Evolutionary conservation across 129 eudicot species (phyloP).

Genomic region (Chrysanthemum lavandulifolium): DNA sequence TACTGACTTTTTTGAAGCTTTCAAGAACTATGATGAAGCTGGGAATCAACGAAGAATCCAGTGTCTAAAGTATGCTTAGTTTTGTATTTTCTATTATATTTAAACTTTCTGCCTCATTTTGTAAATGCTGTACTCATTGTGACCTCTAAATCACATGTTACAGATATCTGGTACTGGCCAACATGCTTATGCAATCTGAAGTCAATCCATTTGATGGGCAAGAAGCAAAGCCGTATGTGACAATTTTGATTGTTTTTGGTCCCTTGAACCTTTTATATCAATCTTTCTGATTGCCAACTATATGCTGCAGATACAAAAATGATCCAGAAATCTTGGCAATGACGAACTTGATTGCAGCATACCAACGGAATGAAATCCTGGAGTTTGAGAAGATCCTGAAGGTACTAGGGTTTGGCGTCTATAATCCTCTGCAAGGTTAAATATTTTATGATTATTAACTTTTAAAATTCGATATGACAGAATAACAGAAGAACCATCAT

Average conservation of each 20-base stretch:
- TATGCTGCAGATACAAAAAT: slow-evolving; percentile 71
- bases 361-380: slow-evolving; percentile 94
- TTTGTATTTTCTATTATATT: neutral
- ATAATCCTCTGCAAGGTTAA: too few species aligned
- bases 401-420: slow-evolving; percentile 35
- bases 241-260: neutral
- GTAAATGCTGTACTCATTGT: slow-evolving; percentile 37
- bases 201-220: slow-evolving; percentile 99
- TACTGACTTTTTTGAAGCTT: slow-evolving; percentile 98
- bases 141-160: neutral
- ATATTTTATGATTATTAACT: neutral
- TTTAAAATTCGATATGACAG: slow-evolving; percentile 35
- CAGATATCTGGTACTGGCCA: slow-evolving; percentile 98
- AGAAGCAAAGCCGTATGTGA: slow-evolving; percentile 97
- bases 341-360: slow-evolving; percentile 98
- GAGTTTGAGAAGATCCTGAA: slow-evolving; percentile 98
- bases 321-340: slow-evolving; percentile 96
- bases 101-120: neutral
- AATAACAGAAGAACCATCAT: slow-evolving; percentile 96
- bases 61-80: slow-evolving; percentile 76
- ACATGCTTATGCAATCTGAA: slow-evolving; percentile 98
- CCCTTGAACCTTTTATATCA: neutral
- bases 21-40: slow-evolving; percentile 98
- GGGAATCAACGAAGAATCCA: slow-evolving; percentile 95
- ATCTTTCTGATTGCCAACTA: slow-evolving; percentile 1